Conservation (phyloP, 345 rosid species). For the Euphorbia pulcherrima region DNA sequence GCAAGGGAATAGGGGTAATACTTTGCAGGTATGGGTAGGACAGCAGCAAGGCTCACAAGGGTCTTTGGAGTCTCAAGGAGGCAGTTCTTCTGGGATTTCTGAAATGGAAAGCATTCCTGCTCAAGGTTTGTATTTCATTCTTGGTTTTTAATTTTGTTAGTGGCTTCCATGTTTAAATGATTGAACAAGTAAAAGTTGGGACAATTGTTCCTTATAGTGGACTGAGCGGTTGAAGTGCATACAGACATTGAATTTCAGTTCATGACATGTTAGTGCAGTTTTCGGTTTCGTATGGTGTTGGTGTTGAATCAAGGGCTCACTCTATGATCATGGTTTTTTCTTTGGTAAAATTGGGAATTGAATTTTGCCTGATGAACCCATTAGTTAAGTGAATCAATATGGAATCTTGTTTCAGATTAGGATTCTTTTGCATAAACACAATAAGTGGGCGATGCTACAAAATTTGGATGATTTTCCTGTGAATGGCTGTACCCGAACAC, state of each 20-base stretch:
- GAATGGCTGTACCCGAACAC: background rate
- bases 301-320: background rate
- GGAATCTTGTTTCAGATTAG: background rate
- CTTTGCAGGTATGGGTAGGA: constrained; percentile 29
- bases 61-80: constrained; percentile 55
- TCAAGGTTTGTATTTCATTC: constrained; percentile 40
- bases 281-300: background rate
- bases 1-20: constrained; percentile 24
- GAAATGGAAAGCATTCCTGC: constrained; percentile 56
- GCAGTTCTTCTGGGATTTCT: constrained; percentile 56
- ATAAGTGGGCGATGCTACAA: background rate
- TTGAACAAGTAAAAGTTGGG: constrained; percentile 3
- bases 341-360: background rate
- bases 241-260: background rate
- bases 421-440: background rate
- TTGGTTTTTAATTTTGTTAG: background rate
- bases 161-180: background rate
- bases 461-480: background rate
- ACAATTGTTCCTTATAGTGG: background rate
- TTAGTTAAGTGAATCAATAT: background rate
- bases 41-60: constrained; percentile 45
- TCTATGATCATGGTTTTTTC: background rate
- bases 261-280: background rate
- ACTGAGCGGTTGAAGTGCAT: background rate
- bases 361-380: background rate